Base-by-base conservation (phyloP, 225 moss, liverwort and hornwort genomes). In the Straminergon stramineum region DNA sequence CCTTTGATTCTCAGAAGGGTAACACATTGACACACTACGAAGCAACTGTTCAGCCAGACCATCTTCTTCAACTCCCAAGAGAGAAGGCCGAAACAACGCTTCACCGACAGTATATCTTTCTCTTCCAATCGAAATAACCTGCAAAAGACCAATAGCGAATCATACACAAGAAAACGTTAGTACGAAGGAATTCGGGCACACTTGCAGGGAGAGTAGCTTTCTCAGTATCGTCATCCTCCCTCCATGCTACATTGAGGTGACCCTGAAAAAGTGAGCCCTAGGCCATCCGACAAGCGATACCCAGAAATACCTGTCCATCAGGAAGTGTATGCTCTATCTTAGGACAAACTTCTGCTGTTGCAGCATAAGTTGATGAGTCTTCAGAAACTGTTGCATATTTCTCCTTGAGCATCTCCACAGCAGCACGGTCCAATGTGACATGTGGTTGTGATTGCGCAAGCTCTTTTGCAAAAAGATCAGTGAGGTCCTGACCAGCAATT, bases 1-100 rank as follows among this genome's bases (percentile, higher is more conserved):
- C 58, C 97, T 93, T 86, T 99, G 99, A 92, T 97, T 99, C 91
- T 99, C 99, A 85, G 95, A 87, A 64, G 99, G 99, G 70, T 93
- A 96, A 90, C 99, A 99, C 85, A 95, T 91, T 51, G 96, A 95
- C 73, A 99, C 96, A 84, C 97, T 95, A 60, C 97, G 95, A 81
- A 97, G 94, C 92, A 97, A 90, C 92, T 99, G 99, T 91, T 99
- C 99, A 74, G 95, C 89, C 80, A 99, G 92, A 41, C 96, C 94
- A 86, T 96, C 95, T 78, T 99, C 99, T 87, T 96, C 95, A 45
- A 95, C 61, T 84, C 97, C 97, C 76, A 97, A 82, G 78, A 96
- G 91, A 76, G 95, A 95, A 87, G 99, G 99, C 84, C 94, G 99
- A 23, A 97, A 94, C 80, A 99, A 90, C 71, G 95, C 96, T 91